Base-by-base conservation (phyloP, 108 stramenopile genomes). In the Cyclotella baltica region DNA sequence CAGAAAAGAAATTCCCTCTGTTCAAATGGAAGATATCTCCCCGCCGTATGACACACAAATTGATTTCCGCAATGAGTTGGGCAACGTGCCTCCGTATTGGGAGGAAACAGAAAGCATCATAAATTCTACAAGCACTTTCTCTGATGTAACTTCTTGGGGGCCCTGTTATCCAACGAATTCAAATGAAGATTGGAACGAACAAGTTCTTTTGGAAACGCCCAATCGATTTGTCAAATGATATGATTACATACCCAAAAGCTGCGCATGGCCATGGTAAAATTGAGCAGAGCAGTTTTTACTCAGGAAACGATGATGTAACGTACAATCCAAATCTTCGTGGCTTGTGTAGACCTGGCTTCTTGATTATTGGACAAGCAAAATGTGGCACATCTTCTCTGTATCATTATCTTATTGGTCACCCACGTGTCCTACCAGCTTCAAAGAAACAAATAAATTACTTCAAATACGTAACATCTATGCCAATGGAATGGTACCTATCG, bases 361-460 rank as follows among this genome's bases (percentile, higher is more conserved):
- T 96, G 11, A 96, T 93, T 48, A 86, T 93, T 36, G 95, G 95
- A 10, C 90, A 91, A 47, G 95, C 92, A 36, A 96, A 96, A 76
- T 96, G 95, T 76, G 95, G 92, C 20, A 96, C 95, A n/a, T 85
- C 84, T 28, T 83, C 82, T 3, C 76, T 83, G 3, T 83, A 83
- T 69, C 90, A 96, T 33, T 96, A 96, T 55, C 76, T 96, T n/a
- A 83, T 82, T 3, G 88, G 83, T 22, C 95, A 96, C 53, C 90
- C 89, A 33, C 78, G 90, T 11, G 89, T 96, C 0, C 43, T 92
- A 48, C 95, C 95, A 16, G 92, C 95, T 18, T 63, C 47, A 22
- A 64, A 89, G 64, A 96, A 96, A 64, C 95, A 96, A 56, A 90
- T 95, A 66, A 88, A 92, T 56, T 95, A 92, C 67, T 95, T 92